phyloP scores from a whole-genome alignment of 129 eudicot species.

The Tagetes erecta region DNA sequence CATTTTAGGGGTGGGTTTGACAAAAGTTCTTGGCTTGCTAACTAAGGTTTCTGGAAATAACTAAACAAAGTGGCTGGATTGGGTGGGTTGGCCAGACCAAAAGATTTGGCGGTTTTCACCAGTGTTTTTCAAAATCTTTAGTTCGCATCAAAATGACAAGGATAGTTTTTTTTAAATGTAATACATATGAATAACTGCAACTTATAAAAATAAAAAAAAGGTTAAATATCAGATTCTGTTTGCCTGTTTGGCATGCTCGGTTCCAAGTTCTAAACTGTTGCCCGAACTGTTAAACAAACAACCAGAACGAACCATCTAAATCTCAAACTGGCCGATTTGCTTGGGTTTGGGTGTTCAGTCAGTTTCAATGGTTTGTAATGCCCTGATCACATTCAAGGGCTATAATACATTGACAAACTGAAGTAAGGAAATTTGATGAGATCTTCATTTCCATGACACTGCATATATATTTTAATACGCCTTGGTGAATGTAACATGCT shows the following conservation, averaged over 20 bases:
- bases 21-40: background rate
- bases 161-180: background rate
- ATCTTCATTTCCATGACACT: background rate
- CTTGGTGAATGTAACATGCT: background rate
- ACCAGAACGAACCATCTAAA: background rate
- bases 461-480: background rate
- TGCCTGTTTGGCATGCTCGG: background rate
- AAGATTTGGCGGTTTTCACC: background rate
- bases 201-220: background rate
- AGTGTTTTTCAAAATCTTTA: background rate
- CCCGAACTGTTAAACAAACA: background rate
- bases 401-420: background rate
- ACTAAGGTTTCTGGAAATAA: constrained; percentile 4
- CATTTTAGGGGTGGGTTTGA: background rate
- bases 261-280: background rate
- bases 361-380: background rate
- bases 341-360: background rate
- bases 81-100: background rate
- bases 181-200: background rate
- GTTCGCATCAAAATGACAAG: background rate
- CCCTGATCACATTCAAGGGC: background rate
- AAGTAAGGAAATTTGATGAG: background rate
- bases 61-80: background rate
- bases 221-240: background rate
- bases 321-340: background rate